Base-by-base conservation (phyloP, 441 rosid species). In the Gossypium davidsonii region DNA sequence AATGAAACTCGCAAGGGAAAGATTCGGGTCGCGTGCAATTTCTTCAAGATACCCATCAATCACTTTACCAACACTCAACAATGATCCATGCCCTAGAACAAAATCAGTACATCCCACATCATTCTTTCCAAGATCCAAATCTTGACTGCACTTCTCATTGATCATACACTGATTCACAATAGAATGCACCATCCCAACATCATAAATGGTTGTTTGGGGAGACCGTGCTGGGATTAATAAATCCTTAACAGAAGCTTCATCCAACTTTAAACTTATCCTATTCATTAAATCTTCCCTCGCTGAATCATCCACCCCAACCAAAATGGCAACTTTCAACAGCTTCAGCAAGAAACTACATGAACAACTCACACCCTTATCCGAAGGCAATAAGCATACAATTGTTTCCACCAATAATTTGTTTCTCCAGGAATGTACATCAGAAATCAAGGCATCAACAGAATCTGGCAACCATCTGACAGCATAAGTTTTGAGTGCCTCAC, bases 401-500 rank as follows among this genome's bases (percentile, higher is more conserved):
- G 92, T 85, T 83, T 95, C 97, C 0, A 91, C 87, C 2, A 95
- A 79, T 81, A 80, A 82, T 73, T 86, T 91, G 83, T 83, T 85
- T 72, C 79, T 78, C 81, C 75, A 76, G 42, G 52, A 67, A 72
- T 78, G 80, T 74, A 82, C 82, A 77, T 89, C 91, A 66, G 88
- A 83, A 64, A 81, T 74, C 73, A 85, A 79, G 49, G 83, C 83
- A 72, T 89, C 90, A 53, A 85, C 68, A 37, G 87, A 85, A 61
- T 89, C 94, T 0, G 97, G 98, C 78, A 93, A 79, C 98, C 99
- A 92, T 75, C 98, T 84, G 39, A 87, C 80, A 1, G 88, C 89
- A 28, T 93, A 95, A 55, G 91, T 82, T 74, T 84, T 85, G 52
- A 95, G 84, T 42, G 98, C 98, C 82, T 92, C 99, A 3, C 83